Conservation (phyloP, 345 rosid genomes). For the Acer campestre region DNA sequence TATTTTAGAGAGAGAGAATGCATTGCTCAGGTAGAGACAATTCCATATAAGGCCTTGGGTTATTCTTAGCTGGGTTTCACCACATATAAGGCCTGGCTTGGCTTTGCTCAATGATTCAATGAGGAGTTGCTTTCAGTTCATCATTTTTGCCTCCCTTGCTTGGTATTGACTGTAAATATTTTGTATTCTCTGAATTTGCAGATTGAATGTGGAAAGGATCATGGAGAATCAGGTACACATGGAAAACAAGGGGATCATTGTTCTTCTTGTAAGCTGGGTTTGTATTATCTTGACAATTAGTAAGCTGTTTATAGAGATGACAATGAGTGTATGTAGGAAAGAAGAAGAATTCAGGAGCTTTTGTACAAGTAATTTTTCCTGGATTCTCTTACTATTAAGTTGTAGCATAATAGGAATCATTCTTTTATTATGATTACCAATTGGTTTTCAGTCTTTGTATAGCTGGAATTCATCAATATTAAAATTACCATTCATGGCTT, state of each 20-base stretch:
- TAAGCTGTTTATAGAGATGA: conserved; percentile 39
- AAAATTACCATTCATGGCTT: too few relatives aligned
- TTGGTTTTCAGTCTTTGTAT: neutral
- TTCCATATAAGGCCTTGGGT: neutral
- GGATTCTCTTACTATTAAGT: conserved; percentile 28
- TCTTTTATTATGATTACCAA: conserved; percentile 25
- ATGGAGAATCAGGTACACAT: conserved; percentile 36
- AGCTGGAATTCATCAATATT: neutral
- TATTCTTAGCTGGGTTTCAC: too few relatives aligned
- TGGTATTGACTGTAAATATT: neutral
- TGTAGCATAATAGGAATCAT: conserved; percentile 30
- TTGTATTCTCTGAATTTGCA: conserved; percentile 25
- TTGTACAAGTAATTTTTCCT: conserved; percentile 21
- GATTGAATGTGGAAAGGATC: conserved; percentile 39
- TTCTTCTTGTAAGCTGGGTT: conserved; percentile 38
- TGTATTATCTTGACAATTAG: conserved; percentile 39
- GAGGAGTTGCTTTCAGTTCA: neutral
- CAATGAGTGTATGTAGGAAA: conserved; percentile 22
- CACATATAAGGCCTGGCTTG: too few relatives aligned
- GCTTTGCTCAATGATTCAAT: too few relatives aligned
- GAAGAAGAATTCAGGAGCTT: conserved; percentile 21
- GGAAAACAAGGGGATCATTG: conserved; percentile 49
- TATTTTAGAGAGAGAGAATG: conserved; percentile 36
- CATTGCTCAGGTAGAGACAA: conserved; percentile 38
- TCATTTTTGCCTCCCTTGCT: neutral